Base-by-base conservation (phyloP, 2,329 filamentous ascomycete species). In the Tolypocladium pustulatum region DNA sequence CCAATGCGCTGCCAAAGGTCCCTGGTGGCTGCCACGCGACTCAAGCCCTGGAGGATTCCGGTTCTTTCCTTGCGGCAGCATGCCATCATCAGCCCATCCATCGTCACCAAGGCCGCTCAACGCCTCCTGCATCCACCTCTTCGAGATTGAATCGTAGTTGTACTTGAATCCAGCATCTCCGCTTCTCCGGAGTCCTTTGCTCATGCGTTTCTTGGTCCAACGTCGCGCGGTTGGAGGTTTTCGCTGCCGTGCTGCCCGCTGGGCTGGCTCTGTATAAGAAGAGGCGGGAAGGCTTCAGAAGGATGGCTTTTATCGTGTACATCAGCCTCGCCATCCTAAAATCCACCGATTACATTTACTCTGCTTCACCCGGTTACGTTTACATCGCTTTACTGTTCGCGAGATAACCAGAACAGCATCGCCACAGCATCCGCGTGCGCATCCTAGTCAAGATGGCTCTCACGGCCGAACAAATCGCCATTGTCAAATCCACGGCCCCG, bases 401-500 rank as follows among this genome's bases (percentile, higher is more conserved):
- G 27, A 34, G 17, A 20, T 52, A 32, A n/a, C 15, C 27, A 10
- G 6, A 32, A 20, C 27, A n/a, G 17, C 7, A n/a, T n/a, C 6
- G 15, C 1, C 46, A 51, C 27, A 12, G 8, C 46, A 51, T 30
- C 27, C 27, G 46, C 13, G 5, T 51, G 17, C 22, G 22, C 12
- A 22, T 36, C 3, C 12, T 15, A 1, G 7, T 17, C 54, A 62
- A 3, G 55, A 78, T 78, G 76, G 68, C 81, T 59, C 75, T 90
- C 60, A 85, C 86, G 13, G 73, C 80, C 32, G 75, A 80, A 41
- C 89, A 93, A 75, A 79, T 87, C 62, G 74, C 80, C 61, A 85
- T 88, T 64, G 86, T 94, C 76, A 92, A 91, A 72, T 79, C 89
- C 41, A 93, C 89, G 2, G 88, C 85, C 43, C 89, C 89, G 2